Percentiles rank a stretch among this genome's conserved stretches.
These are phyloP conservation scores for Platanus orientalis DNA, from an alignment of 164 flowering plant species.

Conservation along the genomic window DNA sequence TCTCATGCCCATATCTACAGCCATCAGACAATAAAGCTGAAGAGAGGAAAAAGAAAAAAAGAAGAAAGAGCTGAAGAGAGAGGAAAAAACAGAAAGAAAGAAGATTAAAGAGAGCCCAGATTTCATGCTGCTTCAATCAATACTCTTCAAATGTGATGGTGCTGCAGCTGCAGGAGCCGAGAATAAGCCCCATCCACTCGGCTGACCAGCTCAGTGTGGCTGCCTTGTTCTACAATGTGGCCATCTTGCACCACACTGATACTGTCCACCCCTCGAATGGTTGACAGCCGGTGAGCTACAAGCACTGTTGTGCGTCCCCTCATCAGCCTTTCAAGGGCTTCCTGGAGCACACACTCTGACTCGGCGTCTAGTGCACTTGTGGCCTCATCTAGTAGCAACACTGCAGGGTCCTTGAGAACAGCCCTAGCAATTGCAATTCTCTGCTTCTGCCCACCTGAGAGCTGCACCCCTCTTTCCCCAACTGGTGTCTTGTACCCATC, in stretches of 20 bases:
- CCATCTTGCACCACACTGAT: conserved; percentile 95
- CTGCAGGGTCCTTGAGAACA: conserved; percentile 80
- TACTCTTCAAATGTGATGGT: conserved; percentile 50
- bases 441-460: conserved; percentile 97
- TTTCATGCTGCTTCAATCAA: background rate
- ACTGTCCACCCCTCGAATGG: conserved; percentile 75
- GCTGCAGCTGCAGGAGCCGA: conserved; percentile 80
- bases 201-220: conserved; percentile 63
- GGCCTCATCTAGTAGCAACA: conserved; percentile 87
- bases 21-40: background rate
- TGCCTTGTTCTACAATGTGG: conserved; percentile 84
- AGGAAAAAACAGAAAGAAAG: background rate
- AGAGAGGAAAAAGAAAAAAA: background rate
- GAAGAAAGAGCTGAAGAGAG: background rate
- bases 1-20: conserved; percentile 14
- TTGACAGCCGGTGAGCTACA: conserved; percentile 90
- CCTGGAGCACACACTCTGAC: conserved; percentile 86
- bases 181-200: conserved; percentile 78
- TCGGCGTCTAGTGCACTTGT: conserved; percentile 97
- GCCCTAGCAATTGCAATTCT: conserved; percentile 96
- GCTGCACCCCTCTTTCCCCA: conserved; percentile 95
- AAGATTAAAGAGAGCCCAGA: background rate
- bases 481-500: conserved; percentile 87
- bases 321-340: conserved; percentile 89
- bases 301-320: conserved; percentile 91